These are phyloP conservation scores for Arctostaphylos glauca DNA, from an alignment of 148 eudicot species.

Conservation along the genomic window DNA sequence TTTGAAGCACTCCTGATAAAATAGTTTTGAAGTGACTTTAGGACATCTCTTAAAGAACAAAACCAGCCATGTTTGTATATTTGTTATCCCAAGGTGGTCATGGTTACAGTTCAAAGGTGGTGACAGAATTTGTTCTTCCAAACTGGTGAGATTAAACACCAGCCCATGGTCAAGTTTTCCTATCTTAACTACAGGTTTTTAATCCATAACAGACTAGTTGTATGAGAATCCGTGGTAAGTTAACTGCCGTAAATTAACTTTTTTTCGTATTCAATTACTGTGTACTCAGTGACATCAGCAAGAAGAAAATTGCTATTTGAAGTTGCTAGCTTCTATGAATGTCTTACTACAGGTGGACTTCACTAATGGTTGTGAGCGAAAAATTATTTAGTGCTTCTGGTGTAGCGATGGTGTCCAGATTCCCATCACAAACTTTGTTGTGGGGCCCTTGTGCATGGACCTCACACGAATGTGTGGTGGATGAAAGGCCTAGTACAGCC, in stretches of 20 bases:
- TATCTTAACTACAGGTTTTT: background rate
- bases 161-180: background rate
- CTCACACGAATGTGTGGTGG: no score
- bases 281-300: background rate
- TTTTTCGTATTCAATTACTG: background rate
- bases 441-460: no score
- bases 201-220: background rate
- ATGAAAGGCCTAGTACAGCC: no score
- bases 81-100: constrained; percentile 14
- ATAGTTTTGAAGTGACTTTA: constrained; percentile 7
- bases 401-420: no score
- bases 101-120: constrained; percentile 20
- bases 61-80: constrained; percentile 27
- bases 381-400: no score
- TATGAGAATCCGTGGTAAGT: background rate
- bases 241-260: background rate
- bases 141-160: constrained; percentile 5
- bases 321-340: background rate
- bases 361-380: background rate
- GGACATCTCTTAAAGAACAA: background rate
- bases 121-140: constrained; percentile 4
- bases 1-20: constrained; percentile 10
- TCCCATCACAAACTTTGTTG: no score
- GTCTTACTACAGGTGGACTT: background rate
- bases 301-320: background rate